These are phyloP conservation scores for Vitis rotundifolia DNA, from an alignment of 164 flowering plant species.

Conservation along the genomic window DNA sequence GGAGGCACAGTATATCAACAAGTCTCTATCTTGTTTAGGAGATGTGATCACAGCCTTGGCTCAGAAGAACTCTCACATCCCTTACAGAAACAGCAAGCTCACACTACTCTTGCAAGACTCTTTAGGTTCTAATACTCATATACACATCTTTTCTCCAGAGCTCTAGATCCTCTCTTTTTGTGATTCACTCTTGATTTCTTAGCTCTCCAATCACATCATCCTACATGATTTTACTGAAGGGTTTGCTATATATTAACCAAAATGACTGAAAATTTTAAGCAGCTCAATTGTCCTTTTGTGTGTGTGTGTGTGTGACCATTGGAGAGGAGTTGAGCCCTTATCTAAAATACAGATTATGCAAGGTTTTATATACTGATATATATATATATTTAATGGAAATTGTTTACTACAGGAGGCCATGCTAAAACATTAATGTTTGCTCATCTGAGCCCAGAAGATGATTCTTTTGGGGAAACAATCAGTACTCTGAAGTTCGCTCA, in stretches of 20 bases:
- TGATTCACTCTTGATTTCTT: background rate
- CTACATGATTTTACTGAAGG: background rate
- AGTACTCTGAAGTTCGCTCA: conserved; percentile 86
- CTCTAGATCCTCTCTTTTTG: background rate
- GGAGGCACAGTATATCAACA: conserved; percentile 80
- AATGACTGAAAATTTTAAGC: too few species aligned
- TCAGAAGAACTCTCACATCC: conserved; percentile 78
- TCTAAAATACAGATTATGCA: background rate
- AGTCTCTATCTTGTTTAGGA: conserved; percentile 84
- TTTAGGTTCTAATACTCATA: conserved; percentile 47
- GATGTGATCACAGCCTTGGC: conserved; percentile 88
- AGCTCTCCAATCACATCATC: background rate
- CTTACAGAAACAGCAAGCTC: conserved; percentile 91
- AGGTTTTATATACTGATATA: too few species aligned
- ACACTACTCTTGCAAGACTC: conserved; percentile 87
- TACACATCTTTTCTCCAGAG: background rate
- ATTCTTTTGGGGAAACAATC: conserved; percentile 70
- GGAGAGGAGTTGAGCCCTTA: background rate
- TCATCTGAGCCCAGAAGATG: conserved; percentile 87
- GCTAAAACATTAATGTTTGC: conserved; percentile 93
- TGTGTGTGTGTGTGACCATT: too few species aligned
- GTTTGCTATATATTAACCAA: background rate
- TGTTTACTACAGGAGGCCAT: conserved; percentile 62
- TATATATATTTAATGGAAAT: conserved; percentile 3
- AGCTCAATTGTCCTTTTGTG: too few species aligned